Evolutionary conservation across 2,329 filamentous ascomycete genomes (phyloP).

Genomic region (Ascocoryne sarcoides): DNA sequence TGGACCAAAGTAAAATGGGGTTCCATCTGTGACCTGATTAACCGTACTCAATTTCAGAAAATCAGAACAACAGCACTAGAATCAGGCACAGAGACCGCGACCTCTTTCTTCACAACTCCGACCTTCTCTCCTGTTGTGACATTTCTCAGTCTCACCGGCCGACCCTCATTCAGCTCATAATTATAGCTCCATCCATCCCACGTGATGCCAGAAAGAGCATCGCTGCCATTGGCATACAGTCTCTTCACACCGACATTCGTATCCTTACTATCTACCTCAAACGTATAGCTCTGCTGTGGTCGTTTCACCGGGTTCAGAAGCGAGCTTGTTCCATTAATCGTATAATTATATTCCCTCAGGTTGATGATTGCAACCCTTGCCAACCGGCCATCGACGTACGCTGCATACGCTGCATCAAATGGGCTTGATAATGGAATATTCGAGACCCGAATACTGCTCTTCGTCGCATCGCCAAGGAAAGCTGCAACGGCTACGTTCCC

Average conservation of each 20-base stretch:
- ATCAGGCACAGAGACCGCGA: constrained; percentile 34
- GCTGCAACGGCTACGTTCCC: constrained; percentile 50
- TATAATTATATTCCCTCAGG: constrained; percentile 51
- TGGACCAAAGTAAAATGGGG: too few relatives aligned
- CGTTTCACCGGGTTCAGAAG: constrained; percentile 26
- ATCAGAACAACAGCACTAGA: constrained; percentile 33
- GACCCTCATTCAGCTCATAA: constrained; percentile 45
- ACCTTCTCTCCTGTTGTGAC: constrained; percentile 43
- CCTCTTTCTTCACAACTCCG: constrained; percentile 30
- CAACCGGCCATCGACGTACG: constrained; percentile 39
- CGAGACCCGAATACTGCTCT: constrained; percentile 35
- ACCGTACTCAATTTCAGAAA: too few relatives aligned
- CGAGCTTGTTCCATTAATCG: constrained; percentile 32
- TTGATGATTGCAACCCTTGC: constrained; percentile 47
- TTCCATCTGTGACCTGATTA: too few relatives aligned
- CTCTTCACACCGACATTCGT: constrained; percentile 35
- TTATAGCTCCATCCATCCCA: constrained; percentile 56
- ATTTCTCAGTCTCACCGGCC: constrained; percentile 44
- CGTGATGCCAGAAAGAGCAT: constrained; percentile 52
- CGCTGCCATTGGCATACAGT: constrained; percentile 51
- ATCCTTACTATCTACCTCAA: constrained; percentile 28
- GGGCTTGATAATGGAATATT: constrained; percentile 34
- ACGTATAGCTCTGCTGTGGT: constrained; percentile 32
- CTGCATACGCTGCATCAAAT: constrained; percentile 45
- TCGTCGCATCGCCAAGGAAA: constrained; percentile 39